phyloP scores from a whole-genome alignment of 1,139 yeast species.

The Debaryomyces sp. region DNA sequence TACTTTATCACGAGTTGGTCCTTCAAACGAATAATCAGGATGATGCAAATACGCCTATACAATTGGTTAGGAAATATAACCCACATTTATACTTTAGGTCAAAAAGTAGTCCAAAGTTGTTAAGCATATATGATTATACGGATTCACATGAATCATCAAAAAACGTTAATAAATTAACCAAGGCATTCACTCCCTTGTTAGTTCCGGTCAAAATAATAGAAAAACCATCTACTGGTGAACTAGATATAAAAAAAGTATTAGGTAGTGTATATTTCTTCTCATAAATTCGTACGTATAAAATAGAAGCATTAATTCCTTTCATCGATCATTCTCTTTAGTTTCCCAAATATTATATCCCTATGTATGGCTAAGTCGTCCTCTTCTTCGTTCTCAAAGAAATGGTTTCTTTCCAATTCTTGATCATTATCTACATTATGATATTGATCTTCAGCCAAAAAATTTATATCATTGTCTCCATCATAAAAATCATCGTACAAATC shows the following conservation, averaged over 20 bases:
- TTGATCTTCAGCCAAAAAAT: conserved; percentile 13
- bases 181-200: conserved; percentile 21
- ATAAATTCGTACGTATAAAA: conserved; percentile 15
- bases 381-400: conserved; percentile 54
- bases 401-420: conserved; percentile 35
- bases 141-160: not conserved
- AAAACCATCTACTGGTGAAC: conserved; percentile 35
- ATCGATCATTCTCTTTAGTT: conserved; percentile 51
- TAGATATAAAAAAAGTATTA: conserved; percentile 36
- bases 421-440: conserved; percentile 8
- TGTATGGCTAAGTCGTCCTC: conserved; percentile 65
- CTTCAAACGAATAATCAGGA: conserved; percentile 11
- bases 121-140: conserved; percentile 11
- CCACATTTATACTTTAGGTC: conserved; percentile 26
- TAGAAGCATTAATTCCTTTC: conserved; percentile 11
- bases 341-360: conserved; percentile 63
- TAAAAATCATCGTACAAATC: conserved; percentile 21
- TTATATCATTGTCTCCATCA: conserved; percentile 15
- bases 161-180: not conserved
- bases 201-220: conserved; percentile 30
- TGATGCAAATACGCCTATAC: conserved; percentile 8
- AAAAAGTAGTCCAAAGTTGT: conserved; percentile 5
- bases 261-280: conserved; percentile 44
- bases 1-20: conserved; percentile 20
- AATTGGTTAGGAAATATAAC: conserved; percentile 18